phyloP scores from a whole-genome alignment of 106 monocot genomes.

The Apostasia ramifera region DNA sequence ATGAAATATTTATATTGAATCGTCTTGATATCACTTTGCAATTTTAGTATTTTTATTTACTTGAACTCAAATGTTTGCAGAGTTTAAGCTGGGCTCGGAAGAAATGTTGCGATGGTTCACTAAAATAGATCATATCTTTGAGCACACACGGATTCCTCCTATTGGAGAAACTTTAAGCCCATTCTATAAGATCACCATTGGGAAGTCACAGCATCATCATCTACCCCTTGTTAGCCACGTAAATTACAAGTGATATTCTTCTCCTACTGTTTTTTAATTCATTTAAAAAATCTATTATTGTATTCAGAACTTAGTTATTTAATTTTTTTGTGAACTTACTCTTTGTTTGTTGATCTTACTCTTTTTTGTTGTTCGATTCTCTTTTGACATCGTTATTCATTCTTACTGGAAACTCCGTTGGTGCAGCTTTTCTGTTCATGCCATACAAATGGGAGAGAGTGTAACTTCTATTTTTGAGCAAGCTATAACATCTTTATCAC shows the following conservation, averaged over 20 bases:
- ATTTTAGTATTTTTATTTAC: background rate
- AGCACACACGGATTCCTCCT: conserved; percentile 82
- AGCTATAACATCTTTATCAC: conserved; percentile 76
- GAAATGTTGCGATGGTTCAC: conserved; percentile 92
- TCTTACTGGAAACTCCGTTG: background rate
- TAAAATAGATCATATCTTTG: conserved; percentile 91
- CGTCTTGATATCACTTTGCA: background rate
- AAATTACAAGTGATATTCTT: conserved; percentile 68
- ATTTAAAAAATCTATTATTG: too few species aligned
- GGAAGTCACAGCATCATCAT: conserved; percentile 63
- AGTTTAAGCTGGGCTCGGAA: conserved; percentile 73
- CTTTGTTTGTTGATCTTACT: background rate
- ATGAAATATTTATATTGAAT: too few species aligned
- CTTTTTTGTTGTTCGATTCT: too few species aligned
- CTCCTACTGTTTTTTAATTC: background rate
- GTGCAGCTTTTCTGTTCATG: conserved; percentile 96
- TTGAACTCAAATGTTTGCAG: conserved; percentile 24
- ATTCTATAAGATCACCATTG: conserved; percentile 72
- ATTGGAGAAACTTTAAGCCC: conserved; percentile 86
- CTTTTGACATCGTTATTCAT: too few species aligned
- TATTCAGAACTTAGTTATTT: background rate
- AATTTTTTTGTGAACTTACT: background rate
- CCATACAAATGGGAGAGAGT: conserved; percentile 82
- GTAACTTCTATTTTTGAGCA: conserved; percentile 82
- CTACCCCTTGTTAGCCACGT: conserved; percentile 89